These are phyloP conservation scores for Sporothrix protearum DNA, from an alignment of 2,329 filamentous ascomycete genomes.

Conservation along the genomic window DNA sequence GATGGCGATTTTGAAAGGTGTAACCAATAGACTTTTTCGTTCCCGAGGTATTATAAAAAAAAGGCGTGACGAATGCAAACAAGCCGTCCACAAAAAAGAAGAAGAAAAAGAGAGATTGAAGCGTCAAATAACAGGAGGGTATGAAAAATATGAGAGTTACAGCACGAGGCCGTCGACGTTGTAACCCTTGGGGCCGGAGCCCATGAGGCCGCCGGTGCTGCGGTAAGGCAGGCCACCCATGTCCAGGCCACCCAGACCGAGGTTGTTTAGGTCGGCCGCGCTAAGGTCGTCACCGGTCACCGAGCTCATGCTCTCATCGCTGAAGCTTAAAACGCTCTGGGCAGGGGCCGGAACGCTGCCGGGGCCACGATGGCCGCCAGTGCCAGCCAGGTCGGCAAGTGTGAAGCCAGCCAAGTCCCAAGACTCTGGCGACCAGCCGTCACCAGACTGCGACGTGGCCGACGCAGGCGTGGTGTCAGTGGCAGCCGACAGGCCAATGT, in stretches of 20 bases:
- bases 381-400: constrained; percentile 43
- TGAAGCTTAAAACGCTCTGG: constrained; percentile 54
- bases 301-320: constrained; percentile 57
- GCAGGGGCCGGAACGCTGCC: constrained; percentile 41
- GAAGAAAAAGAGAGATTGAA: no score
- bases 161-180: constrained; percentile 40
- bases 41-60: constrained; percentile 1
- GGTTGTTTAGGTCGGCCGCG: constrained; percentile 45
- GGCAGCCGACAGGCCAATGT: constrained; percentile 38
- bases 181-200: constrained; percentile 30
- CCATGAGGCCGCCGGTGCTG: constrained; percentile 28
- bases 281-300: constrained; percentile 48
- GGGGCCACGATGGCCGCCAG: constrained; percentile 16
- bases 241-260: constrained; percentile 40
- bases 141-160: constrained; percentile 31
- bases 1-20: neutral
- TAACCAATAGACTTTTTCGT: neutral
- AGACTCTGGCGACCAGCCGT: constrained; percentile 55
- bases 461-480: constrained; percentile 44
- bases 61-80: neutral
- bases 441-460: constrained; percentile 35
- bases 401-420: constrained; percentile 54
- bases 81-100: neutral
- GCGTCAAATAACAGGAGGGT: neutral
- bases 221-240: constrained; percentile 41